Base-by-base conservation (phyloP, 495 filamentous ascomycete species). In the Neurospora sublineolata region DNA sequence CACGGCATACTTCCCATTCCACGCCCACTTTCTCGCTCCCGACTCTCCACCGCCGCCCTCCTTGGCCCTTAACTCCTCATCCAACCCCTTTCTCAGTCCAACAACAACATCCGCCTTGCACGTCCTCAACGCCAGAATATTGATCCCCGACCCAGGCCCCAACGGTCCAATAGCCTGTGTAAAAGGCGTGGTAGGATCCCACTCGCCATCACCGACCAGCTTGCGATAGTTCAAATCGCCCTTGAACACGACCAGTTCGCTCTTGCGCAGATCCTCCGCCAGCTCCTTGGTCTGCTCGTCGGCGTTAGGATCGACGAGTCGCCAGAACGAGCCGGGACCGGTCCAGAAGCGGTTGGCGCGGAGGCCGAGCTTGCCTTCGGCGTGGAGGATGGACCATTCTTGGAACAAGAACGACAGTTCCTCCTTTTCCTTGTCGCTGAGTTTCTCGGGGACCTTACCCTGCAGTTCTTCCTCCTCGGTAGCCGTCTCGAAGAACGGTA, bases 191-290 rank as follows among this genome's bases (percentile, higher is more conserved):
- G 93, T 93, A 5, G 95, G 86, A 74, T 93, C 88, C 95, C 96
- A 99, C 73, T 85, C 84, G 40, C 89, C 93, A 82, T 99, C 96
- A 36, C 86, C 92, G 33, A 89, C 91, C 70, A 99, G 77, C 77
- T 99, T 99, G 40, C 95, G 84, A 76, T 98, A 98, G 77, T 99
- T 98, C 75, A 98, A 78, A 82, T 99, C 95, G 9, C 95, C 95
- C 83, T 99, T 99, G 84, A 97, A 97, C 30, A 98, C 87, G 1
- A 97, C 93, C n/a, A 98, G 83, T 79, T 97, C 93, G 72, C 89
- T 90, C 73, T 88, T 82, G 82, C 93, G 88, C n/a, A 98, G 80
- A 75, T 97, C 94, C 7, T 92, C 86, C 69, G 88, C 87, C 39
- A 98, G 80, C 18, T 85, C 83, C n/a, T 87, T 84, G 1, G 87